Percentiles rank a stretch among this genome's conserved stretches.
Evolutionary conservation across 2,329 filamentous ascomycete species (phyloP).

Genomic region (Pyrenophora teres): DNA sequence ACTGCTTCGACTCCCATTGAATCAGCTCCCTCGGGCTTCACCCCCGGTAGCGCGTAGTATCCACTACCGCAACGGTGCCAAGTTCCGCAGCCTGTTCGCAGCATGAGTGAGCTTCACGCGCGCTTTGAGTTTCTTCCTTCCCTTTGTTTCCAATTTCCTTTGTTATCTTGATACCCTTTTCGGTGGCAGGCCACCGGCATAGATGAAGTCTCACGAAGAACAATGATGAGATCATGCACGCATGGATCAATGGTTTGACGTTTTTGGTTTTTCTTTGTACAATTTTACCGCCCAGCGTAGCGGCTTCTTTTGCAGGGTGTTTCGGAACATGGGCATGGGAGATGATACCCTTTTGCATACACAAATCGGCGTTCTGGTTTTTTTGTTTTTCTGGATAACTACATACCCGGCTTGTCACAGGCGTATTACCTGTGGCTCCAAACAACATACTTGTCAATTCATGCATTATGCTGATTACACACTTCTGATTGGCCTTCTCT

Average conservation of each 20-base stretch:
- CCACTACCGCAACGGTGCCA: conserved; percentile 25
- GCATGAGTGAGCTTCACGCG: background rate
- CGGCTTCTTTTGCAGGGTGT: background rate
- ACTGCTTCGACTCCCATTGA: too few species aligned
- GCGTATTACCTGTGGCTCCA: too few species aligned
- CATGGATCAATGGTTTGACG: too few species aligned
- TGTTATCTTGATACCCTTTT: conserved; percentile 3
- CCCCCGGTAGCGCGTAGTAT: conserved; percentile 8
- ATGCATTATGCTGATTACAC: too few species aligned
- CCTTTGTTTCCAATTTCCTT: background rate
- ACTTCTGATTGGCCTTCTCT: too few species aligned
- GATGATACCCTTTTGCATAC: conserved; percentile 23
- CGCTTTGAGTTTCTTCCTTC: background rate
- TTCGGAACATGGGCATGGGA: conserved; percentile 5
- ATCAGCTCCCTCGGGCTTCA: background rate
- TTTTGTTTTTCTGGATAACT: background rate
- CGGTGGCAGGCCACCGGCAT: conserved; percentile 14
- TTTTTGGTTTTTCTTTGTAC: background rate
- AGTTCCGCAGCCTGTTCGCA: conserved; percentile 28
- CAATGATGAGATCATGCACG: background rate
- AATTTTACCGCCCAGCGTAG: conserved; percentile 3
- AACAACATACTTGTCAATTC: background rate
- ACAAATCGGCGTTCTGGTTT: conserved; percentile 15
- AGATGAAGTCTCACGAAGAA: background rate
- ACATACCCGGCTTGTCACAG: background rate